Conservation (phyloP, 225 moss, liverwort and hornwort species). For the Physcomitrium patens region DNA sequence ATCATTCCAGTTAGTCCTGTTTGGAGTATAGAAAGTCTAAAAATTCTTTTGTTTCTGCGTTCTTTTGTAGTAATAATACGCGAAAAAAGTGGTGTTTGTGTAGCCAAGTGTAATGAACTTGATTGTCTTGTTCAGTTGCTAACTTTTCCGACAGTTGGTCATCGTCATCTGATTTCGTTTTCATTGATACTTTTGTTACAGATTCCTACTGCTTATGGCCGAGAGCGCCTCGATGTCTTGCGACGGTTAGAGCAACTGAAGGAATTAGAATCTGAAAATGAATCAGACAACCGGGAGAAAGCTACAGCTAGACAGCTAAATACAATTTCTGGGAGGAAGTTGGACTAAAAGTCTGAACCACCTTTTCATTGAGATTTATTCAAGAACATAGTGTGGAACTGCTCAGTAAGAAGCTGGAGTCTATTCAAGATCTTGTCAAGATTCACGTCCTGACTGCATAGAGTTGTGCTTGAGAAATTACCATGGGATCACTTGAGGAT, state of each 20-base stretch:
- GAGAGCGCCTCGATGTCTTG: constrained; percentile 62
- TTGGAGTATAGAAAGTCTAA: constrained; percentile 9
- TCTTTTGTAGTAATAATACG: constrained; percentile 1
- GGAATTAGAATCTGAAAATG: constrained; percentile 48
- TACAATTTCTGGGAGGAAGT: constrained; percentile 34
- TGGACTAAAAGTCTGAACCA: constrained; percentile 19
- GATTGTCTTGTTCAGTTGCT: background rate
- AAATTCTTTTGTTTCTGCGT: background rate
- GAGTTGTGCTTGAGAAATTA: constrained; percentile 21
- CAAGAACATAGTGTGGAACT: constrained; percentile 13
- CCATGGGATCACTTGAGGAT: background rate
- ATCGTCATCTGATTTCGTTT: constrained; percentile 14
- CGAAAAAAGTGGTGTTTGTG: constrained; percentile 8
- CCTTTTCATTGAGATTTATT: background rate
- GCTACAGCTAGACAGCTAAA: constrained; percentile 26
- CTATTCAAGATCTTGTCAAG: background rate
- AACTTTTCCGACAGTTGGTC: background rate
- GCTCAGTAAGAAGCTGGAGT: constrained; percentile 22
- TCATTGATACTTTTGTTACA: constrained; percentile 29
- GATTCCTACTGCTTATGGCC: constrained; percentile 69
- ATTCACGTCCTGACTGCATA: constrained; percentile 8
- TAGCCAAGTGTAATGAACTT: background rate
- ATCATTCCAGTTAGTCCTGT: background rate
- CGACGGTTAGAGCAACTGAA: constrained; percentile 63
- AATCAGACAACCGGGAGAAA: constrained; percentile 25